Base-by-base conservation (phyloP, 2,329 filamentous ascomycete species). In the Penicillium vulpinum region DNA sequence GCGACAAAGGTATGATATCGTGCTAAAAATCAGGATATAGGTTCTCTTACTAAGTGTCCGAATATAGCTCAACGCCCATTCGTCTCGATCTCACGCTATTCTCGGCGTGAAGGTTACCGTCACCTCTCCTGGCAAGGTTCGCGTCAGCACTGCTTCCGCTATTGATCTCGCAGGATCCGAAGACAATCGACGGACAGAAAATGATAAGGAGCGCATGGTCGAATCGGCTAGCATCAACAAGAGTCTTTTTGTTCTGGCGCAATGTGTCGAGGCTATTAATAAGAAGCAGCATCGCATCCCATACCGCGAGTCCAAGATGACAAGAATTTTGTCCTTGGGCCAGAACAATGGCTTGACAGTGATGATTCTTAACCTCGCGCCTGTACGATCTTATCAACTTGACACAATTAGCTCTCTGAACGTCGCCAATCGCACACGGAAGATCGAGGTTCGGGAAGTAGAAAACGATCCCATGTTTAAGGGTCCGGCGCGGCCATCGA, bases 211-310 rank as follows among this genome's bases (percentile, higher is more conserved):
- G 73, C 84, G 93, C 26, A 81, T 97, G 71, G 85, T 96, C n/a
- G 93, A 97, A 75, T 96, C 92, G 38, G 92, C 93, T 0, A 93
- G 91, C 69, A 97, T 97, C 80, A 97, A 97, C 82, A 97, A 97
- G 78, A 95, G 91, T 62, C 81, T 97, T 7, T 97, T 97, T 68
- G 92, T 97, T 18, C 79, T 97, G 47, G 93, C 91, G 41, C 92
- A 96, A 73, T 97, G 93, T 67, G 93, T 97, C 51, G 93, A 97
- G 71, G 93, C 93, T 54, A 97, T 97, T 70, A 90, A 89, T 68
- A 86, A 85, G 71, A 87, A 87, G 67, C 84, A 87, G 58, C 73
- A 76, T 66, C 85, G 93, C 33, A 93, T 97, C 68, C 93, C 94
- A 0, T 97, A 96, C 73, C 84, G 93, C 55, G 93, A 97, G 72